Evolutionary conservation across 371 early-diverging fungal genomes (phyloP).

Genomic region (Capniomyces stellatus): DNA sequence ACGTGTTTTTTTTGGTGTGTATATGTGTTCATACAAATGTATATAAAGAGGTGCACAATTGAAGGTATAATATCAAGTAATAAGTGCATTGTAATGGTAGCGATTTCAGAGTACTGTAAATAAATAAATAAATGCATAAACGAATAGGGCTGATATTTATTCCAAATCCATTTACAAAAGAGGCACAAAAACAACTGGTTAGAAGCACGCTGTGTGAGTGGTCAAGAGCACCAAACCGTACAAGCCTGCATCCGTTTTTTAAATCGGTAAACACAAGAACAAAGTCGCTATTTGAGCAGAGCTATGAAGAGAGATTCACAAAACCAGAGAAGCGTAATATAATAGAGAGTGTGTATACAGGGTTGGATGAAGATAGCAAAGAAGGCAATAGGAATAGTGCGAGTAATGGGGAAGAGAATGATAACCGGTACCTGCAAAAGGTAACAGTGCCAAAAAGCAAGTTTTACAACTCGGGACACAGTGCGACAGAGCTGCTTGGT

Average conservation of each 20-base stretch:
- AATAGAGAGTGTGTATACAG: not conserved
- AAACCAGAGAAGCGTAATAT: not conserved
- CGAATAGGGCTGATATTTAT: slow-evolving; percentile 51
- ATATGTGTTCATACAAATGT: too few species aligned
- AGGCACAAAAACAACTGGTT: slow-evolving; percentile 42
- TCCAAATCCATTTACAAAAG: slow-evolving; percentile 44
- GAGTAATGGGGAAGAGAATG: not conserved
- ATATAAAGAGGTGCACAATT: too few species aligned
- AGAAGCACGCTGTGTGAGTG: slow-evolving; percentile 43
- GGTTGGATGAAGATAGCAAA: not conserved
- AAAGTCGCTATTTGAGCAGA: slow-evolving; percentile 34
- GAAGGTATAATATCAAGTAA: too few species aligned
- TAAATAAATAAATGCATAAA: not conserved
- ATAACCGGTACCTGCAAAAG: not conserved
- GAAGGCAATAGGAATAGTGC: not conserved
- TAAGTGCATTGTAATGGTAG: too few species aligned
- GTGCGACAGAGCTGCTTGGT: slow-evolving; percentile 10
- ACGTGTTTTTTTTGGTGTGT: too few species aligned
- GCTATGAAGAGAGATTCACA: not conserved
- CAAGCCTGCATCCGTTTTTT: slow-evolving; percentile 72
- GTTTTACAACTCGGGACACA: slow-evolving; percentile 11
- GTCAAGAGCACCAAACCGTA: slow-evolving; percentile 49
- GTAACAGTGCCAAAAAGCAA: slow-evolving; percentile 17
- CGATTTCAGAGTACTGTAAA: too few species aligned
- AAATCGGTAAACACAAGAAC: slow-evolving; percentile 24